Evolutionary conservation across 2,329 filamentous ascomycete species (phyloP).

Genomic region (Sporothrix luriei): DNA sequence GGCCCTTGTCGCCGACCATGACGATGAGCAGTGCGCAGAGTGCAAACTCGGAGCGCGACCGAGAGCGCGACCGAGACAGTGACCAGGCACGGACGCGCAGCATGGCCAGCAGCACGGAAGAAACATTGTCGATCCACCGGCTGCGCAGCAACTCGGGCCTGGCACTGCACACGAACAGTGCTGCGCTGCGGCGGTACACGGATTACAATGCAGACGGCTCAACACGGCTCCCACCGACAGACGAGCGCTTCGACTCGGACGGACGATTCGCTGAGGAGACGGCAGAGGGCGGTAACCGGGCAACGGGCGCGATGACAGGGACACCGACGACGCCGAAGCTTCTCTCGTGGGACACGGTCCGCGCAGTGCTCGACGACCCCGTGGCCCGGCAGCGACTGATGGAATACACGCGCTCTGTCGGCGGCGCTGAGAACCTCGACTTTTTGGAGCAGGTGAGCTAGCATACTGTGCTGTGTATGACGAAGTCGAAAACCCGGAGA

Average conservation of each 20-base stretch:
- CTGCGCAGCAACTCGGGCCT: slow-evolving; percentile 53
- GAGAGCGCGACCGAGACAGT: not conserved
- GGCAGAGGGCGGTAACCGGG: not conserved
- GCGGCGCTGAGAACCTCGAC: slow-evolving; percentile 54
- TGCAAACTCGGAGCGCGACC: slow-evolving; percentile 3
- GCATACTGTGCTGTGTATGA: no score
- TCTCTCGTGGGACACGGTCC: slow-evolving; percentile 54
- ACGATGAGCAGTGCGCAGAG: slow-evolving; percentile 27
- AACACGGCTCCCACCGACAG: slow-evolving; percentile 38
- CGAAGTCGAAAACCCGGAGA: not conserved
- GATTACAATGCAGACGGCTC: slow-evolving; percentile 50
- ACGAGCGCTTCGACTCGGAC: slow-evolving; percentile 31
- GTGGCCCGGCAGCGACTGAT: slow-evolving; percentile 51
- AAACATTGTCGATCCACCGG: slow-evolving; percentile 34
- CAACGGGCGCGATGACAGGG: not conserved
- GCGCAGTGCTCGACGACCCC: slow-evolving; percentile 54
- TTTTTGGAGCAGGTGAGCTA: slow-evolving; percentile 52
- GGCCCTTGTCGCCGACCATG: slow-evolving; percentile 19
- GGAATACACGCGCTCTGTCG: slow-evolving; percentile 53
- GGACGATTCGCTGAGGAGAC: slow-evolving; percentile 28
- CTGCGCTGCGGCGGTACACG: slow-evolving; percentile 51
- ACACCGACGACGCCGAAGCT: slow-evolving; percentile 49
- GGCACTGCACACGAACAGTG: slow-evolving; percentile 50
- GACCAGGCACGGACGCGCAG: not conserved
- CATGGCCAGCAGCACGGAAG: not conserved